Percentiles rank a stretch among this genome's conserved stretches.
Conservation (phyloP, 495 filamentous ascomycete genomes). For the Bathelium albidoporum region DNA sequence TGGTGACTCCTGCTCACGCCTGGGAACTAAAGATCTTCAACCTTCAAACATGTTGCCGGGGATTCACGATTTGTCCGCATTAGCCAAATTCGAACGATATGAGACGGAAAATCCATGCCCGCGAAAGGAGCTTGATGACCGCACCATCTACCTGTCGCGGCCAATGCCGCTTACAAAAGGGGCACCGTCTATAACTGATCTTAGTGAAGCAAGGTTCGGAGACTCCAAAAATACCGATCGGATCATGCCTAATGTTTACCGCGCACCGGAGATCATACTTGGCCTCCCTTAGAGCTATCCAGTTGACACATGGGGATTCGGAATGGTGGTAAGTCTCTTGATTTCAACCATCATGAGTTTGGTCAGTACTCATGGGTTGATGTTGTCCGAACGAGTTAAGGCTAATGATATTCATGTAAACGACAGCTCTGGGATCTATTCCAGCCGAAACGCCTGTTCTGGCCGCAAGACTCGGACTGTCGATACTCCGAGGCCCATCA, state of each 20-base stretch:
- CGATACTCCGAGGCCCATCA: conserved; percentile 19
- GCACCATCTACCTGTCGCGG: conserved; percentile 28
- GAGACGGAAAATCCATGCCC: conserved; percentile 26
- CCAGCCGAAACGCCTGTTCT: conserved; percentile 20
- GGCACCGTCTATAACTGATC: conserved; percentile 35
- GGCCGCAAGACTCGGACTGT: conserved; percentile 8
- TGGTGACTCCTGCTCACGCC: neutral
- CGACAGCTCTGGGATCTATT: conserved; percentile 27
- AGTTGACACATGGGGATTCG: conserved; percentile 44
- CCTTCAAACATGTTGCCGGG: conserved; percentile 30
- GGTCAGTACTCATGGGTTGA: neutral
- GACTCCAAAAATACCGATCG: neutral
- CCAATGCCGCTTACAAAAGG: conserved; percentile 13
- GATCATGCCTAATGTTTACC: conserved; percentile 31
- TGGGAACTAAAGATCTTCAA: conserved; percentile 24
- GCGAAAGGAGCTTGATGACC: conserved; percentile 23
- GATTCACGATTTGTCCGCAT: conserved; percentile 10
- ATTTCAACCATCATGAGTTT: neutral
- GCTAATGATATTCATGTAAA: neutral
- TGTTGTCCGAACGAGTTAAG: neutral
- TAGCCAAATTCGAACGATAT: conserved; percentile 10
- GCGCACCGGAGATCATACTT: conserved; percentile 41
- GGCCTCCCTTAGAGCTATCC: conserved; percentile 35
- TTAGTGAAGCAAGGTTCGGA: conserved; percentile 36
- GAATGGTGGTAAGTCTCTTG: conserved; percentile 36